Base-by-base conservation (phyloP, 2,329 filamentous ascomycete genomes). In the Canariomyces notabilis region DNA sequence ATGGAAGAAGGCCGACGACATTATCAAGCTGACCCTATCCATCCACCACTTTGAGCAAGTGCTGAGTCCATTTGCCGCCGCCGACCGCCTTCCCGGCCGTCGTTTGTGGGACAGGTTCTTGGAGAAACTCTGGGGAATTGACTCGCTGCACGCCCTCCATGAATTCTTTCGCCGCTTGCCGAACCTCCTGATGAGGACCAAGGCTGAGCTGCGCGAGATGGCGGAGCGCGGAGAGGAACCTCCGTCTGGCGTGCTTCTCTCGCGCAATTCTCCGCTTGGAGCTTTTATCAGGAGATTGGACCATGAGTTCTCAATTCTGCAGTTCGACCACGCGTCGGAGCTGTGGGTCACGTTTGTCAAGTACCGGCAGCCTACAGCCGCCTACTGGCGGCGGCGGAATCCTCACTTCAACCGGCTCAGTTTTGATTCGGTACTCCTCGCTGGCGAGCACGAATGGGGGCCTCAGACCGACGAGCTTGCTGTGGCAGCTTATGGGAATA, bases 61-160 rank as follows among this genome's bases (percentile, higher is more conserved):
- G n/a, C 72, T 83, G 14, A 61, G 64, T 16, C 67, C 71, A 21
- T 73, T 77, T 54, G 69, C 74, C 5, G 72, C 77, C 21, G 64
- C 75, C 20, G 69, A 72, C 57, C 74, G 75, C 31, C 69, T 88
- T 46, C 85, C 89, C 0, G 89, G 89, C 2, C 77, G 86, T 38
- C 84, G 79, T n/a, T 68, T 96, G n/a, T 93, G 90, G 81, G 89
- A 97, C 61, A 71, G 85, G 2, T 87, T 96, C 46, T 75, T 97
- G 11, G 78, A 80, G 45, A 84, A 82, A 52, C 70, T 97, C 19
- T 97, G 93, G 91, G 75, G 76, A 14, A 80, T 97, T 54, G 82
- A 90, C 60, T 91, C 85, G 16, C 76, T 94, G 9, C 80, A 97
- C 66, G 79, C 82, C 0, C 68, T 97, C n/a, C 81, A 90, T 59